Base-by-base conservation (phyloP, 148 eudicot species). In the Fagopyrum tataricum region DNA sequence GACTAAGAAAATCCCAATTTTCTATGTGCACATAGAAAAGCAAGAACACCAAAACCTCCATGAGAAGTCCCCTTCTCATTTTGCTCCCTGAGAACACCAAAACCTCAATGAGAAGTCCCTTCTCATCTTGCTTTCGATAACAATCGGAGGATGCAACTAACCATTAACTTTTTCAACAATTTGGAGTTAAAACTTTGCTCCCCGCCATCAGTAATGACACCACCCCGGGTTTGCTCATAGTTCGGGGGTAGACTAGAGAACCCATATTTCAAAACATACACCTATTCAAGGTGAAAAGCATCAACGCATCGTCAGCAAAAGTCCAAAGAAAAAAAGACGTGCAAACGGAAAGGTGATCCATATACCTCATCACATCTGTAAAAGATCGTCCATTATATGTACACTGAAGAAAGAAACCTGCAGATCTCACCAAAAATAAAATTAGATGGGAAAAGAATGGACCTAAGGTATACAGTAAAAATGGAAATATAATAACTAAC, bases 301-400 rank as follows among this genome's bases (percentile, higher is more conserved):
- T 1, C 21, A 17, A 53, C 6, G 23, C 59, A 53, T 1, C 18
- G 59, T 53, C 59, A 53, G 21, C 37, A 17, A 52, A 52, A 21
- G 7, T 23, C 14, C 39, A 20, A 55, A 18, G 26, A n/a, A 20
- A 23, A n/a, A 18, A 3, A 46, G 14, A 46, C 11, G 13, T 46
- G 3, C 49, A 46, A 10, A 46, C 49, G 0, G 49, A 10, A 8
- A 72, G 43, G 7, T 26, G 7, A n/a, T n/a, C 15, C 58, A 66
- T 84, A 89, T 84, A 89, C 91, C 91, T 84, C 83, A 41, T 17
- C 74, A 70, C 74, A 70, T 79, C 78, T 40, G 76, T 77, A 78
- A 23, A 75, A 70, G 74, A 79, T 77, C 73, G 82, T 53, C 76
- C 82, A 61, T 55, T 64, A 72, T 86, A 85, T 87, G 70, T 81